Evolutionary conservation across 2,329 filamentous ascomycete species (phyloP), one percentile per base, ranked within the genome.

Genomic region (Trichoderma hamatum): DNA sequence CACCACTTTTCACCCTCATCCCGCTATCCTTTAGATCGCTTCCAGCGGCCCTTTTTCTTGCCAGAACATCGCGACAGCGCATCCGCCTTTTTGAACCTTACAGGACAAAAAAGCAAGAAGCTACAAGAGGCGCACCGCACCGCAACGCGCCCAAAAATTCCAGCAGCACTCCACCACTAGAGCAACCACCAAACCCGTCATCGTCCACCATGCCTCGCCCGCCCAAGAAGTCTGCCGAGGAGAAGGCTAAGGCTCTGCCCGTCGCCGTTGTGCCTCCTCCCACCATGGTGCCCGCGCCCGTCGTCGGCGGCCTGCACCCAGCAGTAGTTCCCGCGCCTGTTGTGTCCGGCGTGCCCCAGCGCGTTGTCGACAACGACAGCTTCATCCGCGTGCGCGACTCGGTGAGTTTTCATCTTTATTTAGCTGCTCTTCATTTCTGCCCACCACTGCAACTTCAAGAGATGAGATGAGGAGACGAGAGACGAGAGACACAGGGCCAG

Each of bases 371-470:
- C 71, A 85, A 91, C 69, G 90, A 93, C 69, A 90, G 92, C 79
- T 95, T 95, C 78, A 86, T 92, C 70, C 86, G 90, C 77, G 93
- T 94, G 60, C 88, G 93, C 76, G 93, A 96, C 78, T 90, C 89
- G 78, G 93, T 96, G 89, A 86, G 92, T 82, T 69, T 66, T 52
- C 6, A n/a, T 39, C 68, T 58, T 9, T 7, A 52, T n/a, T 19
- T n/a, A 19, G 1, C 26, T 19, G 7, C 21, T 26, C 28, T 43
- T 54, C 21, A 28, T 11, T 19, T 5, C 46, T n/a, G 14, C 30
- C n/a, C 32, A 9, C 16, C 10, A 19, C 54, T 43, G 19, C 28
- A 26, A 13, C 26, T 36, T 24, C 43, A 21, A 60, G 28, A 60
- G 21, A 24, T 43, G 19, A 43, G 19, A 43, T n/a, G n/a, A n/a